Conservation (phyloP, 495 filamentous ascomycete genomes). For the Cercophora sp. region DNA sequence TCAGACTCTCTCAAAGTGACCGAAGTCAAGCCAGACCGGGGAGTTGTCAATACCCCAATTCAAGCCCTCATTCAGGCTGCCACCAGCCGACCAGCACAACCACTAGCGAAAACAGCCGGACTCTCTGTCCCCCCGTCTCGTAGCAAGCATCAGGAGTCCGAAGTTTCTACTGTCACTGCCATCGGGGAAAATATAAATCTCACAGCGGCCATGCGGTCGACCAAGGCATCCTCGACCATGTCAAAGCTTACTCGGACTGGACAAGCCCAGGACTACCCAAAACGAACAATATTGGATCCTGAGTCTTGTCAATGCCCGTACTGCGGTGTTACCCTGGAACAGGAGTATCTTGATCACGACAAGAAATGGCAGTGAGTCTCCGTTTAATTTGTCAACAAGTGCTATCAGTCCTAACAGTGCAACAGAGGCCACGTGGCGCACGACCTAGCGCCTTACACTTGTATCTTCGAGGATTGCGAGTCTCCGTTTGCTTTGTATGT, state of each 20-base stretch:
- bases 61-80: no score
- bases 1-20: no score
- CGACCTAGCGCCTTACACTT: not conserved
- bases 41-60: no score
- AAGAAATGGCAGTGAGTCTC: not conserved
- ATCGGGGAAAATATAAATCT: not conserved
- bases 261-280: not conserved
- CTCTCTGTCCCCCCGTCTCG: no score
- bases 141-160: no score
- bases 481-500: not conserved
- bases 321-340: not conserved
- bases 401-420: not conserved
- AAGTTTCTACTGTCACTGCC: not conserved
- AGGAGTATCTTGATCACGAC: not conserved
- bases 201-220: not conserved
- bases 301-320: not conserved
- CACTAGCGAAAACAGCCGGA: no score
- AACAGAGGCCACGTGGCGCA: not conserved
- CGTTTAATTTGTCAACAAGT: not conserved
- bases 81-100: no score
- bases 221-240: not conserved
- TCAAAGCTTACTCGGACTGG: not conserved
- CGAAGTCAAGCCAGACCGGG: no score
- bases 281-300: not conserved
- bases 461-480: not conserved